Evolutionary conservation across 208 protist species (phyloP).

Genomic region (Acanthamoeba healyi): DNA sequence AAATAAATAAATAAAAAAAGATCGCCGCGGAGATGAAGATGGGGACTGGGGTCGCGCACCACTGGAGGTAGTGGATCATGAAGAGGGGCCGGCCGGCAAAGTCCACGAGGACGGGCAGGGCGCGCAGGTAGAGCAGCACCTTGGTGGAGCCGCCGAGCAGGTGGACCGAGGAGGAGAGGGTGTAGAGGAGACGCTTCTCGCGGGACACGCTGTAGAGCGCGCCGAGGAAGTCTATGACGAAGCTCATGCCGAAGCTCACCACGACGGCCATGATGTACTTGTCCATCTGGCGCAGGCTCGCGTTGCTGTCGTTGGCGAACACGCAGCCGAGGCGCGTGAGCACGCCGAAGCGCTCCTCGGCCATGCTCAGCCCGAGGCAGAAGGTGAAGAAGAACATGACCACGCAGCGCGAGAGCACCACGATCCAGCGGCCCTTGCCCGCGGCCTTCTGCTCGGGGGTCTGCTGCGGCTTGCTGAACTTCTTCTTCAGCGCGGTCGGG

Average conservation of each 20-base stretch:
- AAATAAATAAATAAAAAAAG: too few species aligned
- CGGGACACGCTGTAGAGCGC: slow-evolving; percentile 10
- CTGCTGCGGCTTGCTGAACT: not conserved
- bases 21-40: not conserved
- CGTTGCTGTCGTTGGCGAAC: not conserved
- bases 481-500: not conserved
- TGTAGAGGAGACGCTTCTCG: slow-evolving; percentile 2
- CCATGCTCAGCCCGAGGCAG: not conserved
- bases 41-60: not conserved
- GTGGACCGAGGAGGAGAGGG: slow-evolving; percentile 4
- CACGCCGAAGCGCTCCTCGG: not conserved
- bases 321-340: not conserved
- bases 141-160: slow-evolving; percentile 4
- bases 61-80: slow-evolving; percentile 22
- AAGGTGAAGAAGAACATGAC: not conserved
- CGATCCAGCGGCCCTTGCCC: not conserved
- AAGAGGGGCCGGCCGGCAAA: not conserved
- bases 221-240: slow-evolving; percentile 1
- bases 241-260: slow-evolving; percentile 8
- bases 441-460: not conserved
- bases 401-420: not conserved
- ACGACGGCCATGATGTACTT: slow-evolving; percentile 11
- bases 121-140: slow-evolving; percentile 15
- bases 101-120: not conserved
- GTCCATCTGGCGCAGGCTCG: not conserved